Evolutionary conservation across 345 rosid species (phyloP), one percentile per base, ranked within the genome.

Genomic region (Garcia nutans): DNA sequence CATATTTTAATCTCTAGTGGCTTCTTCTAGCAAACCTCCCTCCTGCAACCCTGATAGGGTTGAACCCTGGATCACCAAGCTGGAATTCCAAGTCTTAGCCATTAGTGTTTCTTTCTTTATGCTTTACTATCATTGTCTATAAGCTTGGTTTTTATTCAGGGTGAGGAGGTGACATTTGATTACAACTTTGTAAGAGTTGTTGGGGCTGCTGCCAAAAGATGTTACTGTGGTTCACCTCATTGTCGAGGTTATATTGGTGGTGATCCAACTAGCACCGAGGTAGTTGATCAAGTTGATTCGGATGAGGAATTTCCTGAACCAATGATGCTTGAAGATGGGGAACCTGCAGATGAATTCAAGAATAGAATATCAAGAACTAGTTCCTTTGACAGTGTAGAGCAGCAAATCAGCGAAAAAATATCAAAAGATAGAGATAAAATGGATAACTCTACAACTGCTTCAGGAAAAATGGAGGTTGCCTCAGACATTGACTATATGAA

Each of bases 171-270:
- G 82, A 93, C 98, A 60, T 96, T 96, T 85, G 97, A 96, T 87
- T 96, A 96, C 90, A 96, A 96, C 81, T 96, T 88, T 81, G 99
- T 96, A 77, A 90, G 99, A 82, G 98, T 93, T 60, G 86, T 90
- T 84, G 99, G 99, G 72, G 99, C 99, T 78, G 99, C 99, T 79
- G 99, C 97, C 54, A 96, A 92, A 88, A 92, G 85, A 87, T 96
- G 99, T 75, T 87, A 90, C 73, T 96, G 99, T 82, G 92, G 92
- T 47, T 88, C 99, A 70, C 76, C 89, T 63, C 95, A 87, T 31
- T 96, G 99, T 83, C 89, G 89, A 75, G 99, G 99, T 63, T 93
- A 96, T 81, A 93, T 96, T 71, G 99, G 99, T 59, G 97, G 99
- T 75, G 99, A 96, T 89, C 94, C 90, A 54, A 84, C 85, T 56